Evolutionary conservation across 164 flowering plant genomes (phyloP), one percentile per base, ranked within the genome.

Genomic region (Magnolia changhungtana): DNA sequence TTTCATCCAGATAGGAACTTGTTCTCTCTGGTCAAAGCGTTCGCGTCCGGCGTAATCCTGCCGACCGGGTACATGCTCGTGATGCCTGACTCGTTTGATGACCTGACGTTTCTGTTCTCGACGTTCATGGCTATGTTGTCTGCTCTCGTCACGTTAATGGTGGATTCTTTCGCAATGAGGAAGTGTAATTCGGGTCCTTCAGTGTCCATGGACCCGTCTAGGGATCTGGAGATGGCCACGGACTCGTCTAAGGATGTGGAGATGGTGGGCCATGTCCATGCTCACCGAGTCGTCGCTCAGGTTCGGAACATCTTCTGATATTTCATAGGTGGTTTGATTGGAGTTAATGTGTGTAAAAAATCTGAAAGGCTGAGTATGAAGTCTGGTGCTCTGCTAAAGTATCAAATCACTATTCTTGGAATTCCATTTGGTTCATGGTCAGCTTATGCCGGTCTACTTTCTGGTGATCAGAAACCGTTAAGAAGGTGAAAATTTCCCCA

Each of bases 11-110:
- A 80, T 20, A 7, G 73, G 29, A 13, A 72, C 20, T 13, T 68
- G 24, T 80, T 80, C 51, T 51, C 27, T 1, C 1, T 80, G 13
- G 79, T 76, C 24, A 80, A 80, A 66, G 49, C 82, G 5, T 80
- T 80, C 49, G 78, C 82, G 0, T 67, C 78, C 5, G 82, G 82
- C 1, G 75, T 80, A 2, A 80, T 80, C 50, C 72, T 80, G 3
- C 79, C 74, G 4, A 80, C 82, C 1, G 82, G 82, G 8, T 76
- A 76, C 76, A 80, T 80, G 79, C 82, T 76, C 55, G 82, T 80
- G 13, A 16, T 80, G 16, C 82, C 79, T 1, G 82, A 80, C 55
- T 76, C 82, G 14, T 72, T 80, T 65, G 63, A 76, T 16, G 14
- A 14, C n/a, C 50, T 80, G 51, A 72, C 9, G 0, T 80, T 72